Evolutionary conservation across 345 rosid genomes (phyloP).

Genomic region (Syzygium oleosum): DNA sequence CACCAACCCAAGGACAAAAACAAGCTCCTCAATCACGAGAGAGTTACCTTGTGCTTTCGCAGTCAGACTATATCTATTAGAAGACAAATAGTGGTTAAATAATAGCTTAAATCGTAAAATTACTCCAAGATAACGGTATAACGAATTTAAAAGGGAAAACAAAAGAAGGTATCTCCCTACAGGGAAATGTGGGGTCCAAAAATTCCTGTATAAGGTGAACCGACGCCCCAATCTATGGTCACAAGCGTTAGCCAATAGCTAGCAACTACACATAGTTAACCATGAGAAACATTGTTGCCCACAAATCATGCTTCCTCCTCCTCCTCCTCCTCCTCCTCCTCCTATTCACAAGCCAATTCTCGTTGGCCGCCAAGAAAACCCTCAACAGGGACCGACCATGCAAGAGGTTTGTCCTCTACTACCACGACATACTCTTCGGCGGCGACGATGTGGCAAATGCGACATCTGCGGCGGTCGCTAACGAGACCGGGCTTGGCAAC

Average conservation of each 20-base stretch:
- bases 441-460: constrained; percentile 38
- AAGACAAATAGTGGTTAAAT: background rate
- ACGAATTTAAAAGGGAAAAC: background rate
- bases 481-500: constrained; percentile 27
- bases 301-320: constrained; percentile 5
- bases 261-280: background rate
- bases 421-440: constrained; percentile 45
- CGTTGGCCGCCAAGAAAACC: constrained; percentile 11
- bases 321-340: constrained; percentile 13
- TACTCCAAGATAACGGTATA: background rate
- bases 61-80: background rate
- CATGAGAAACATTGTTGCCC: background rate
- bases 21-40: background rate
- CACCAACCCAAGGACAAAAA: background rate
- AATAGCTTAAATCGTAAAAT: background rate
- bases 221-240: background rate
- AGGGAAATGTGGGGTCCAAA: background rate
- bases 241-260: background rate
- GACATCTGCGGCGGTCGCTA: constrained; percentile 31
- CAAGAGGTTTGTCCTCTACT: constrained; percentile 43
- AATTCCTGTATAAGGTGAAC: background rate
- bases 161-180: background rate
- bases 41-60: background rate
- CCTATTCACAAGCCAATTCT: constrained; percentile 11
- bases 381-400: constrained; percentile 30